Conservation (phyloP, 148 eudicot genomes). For the Fagopyrum homotropicum region DNA sequence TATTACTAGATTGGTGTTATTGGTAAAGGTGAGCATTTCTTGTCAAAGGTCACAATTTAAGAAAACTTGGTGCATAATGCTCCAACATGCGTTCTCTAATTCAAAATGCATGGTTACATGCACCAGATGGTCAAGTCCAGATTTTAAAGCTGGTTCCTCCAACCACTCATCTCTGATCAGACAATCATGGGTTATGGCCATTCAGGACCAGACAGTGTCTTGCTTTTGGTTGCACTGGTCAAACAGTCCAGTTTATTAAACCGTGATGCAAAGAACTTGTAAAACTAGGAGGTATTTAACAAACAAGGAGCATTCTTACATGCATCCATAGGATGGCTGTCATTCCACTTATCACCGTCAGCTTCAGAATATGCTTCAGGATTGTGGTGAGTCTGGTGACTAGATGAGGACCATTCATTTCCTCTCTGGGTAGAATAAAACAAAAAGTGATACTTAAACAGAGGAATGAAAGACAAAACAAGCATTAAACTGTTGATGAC, state of each 20-base stretch:
- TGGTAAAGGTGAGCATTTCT: neutral
- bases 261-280: neutral
- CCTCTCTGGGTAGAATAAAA: slow-evolving; percentile 33
- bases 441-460: neutral
- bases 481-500: neutral
- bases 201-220: neutral
- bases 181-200: neutral
- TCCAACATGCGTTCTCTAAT: neutral
- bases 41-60: neutral
- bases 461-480: neutral
- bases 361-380: slow-evolving; percentile 25
- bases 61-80: neutral
- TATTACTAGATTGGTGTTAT: neutral
- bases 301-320: slow-evolving; percentile 19
- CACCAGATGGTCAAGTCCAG: neutral
- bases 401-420: slow-evolving; percentile 26
- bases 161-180: neutral
- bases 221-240: neutral
- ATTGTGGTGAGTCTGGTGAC: slow-evolving; percentile 17
- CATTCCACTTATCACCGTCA: slow-evolving; percentile 23
- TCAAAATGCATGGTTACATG: neutral
- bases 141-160: neutral
- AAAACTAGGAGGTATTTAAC: slow-evolving; percentile 19
- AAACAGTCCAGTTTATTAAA: neutral
- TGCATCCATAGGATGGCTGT: slow-evolving; percentile 24